Evolutionary conservation across 371 early-diverging fungal species (phyloP), one percentile per base, ranked within the genome.

Genomic region (Mortierella sp.): DNA sequence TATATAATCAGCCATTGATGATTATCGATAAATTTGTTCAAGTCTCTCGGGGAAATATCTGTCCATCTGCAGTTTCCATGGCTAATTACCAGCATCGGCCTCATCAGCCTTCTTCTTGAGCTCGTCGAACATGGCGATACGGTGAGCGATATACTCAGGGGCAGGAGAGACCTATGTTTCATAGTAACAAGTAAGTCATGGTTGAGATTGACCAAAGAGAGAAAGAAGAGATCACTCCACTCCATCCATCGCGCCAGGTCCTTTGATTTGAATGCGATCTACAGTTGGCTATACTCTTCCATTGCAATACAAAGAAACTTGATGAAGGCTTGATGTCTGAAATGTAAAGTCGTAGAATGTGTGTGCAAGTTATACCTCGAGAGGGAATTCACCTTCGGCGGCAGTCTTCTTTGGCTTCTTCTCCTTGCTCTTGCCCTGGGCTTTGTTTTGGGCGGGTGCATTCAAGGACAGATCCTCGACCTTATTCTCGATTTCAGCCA

Each of bases 41-140:
- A 7, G n/a, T 40, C 22, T 21, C 10, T 19, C 32, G n/a, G 1
- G 21, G 22, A 41, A 19, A n/a, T 22, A 33, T 10, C 3, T 36
- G 16, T 45, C 11, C 11, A 45, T 1, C 6, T 7, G 21, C 41
- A 52, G n/a, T 68, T 45, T 11, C 71, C 47, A 24, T 63, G 21
- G 28, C 1, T 36, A 47, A 47, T 67, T 92, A 96, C 97, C 88
- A 52, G 94, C 94, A 70, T 94, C 85, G 41, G 91, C 89, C 40
- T 90, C 95, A 71, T 96, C 94, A 69, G 94, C 90, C 78, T 91
- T 87, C 67, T 88, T 86, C 88, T 94, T 95, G 70, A 97, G 88
- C 72, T 89, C 88, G 59, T 98, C 97, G 84, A 97, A 98, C 88
- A 97, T 93, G 65, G 92, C 88, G 77, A 97, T 93, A 75, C 98